Percentiles rank a stretch among this genome's conserved stretches.
Conservation (phyloP, 169 alveolate species). For the Cryptosporidium felis region DNA sequence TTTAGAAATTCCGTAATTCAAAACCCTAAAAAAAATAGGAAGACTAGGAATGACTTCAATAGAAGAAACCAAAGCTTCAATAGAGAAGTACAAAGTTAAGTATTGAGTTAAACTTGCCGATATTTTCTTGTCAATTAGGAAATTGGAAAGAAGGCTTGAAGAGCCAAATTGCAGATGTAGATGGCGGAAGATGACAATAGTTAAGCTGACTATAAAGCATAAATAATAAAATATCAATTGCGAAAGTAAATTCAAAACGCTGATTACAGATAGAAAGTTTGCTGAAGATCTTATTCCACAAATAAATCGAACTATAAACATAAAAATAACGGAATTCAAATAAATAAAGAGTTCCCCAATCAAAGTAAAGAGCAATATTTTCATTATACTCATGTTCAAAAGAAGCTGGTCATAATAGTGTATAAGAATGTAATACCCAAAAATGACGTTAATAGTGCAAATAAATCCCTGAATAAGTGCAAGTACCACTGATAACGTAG, state of each 20-base stretch:
- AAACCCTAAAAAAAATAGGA: conserved; percentile 6
- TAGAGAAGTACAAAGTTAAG: not conserved
- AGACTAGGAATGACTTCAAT: conserved; percentile 14
- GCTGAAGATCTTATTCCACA: conserved; percentile 49
- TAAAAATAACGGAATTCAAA: not conserved
- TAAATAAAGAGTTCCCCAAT: conserved; percentile 29
- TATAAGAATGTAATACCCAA: conserved; percentile 29
- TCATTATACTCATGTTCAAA: not conserved
- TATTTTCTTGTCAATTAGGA: not conserved
- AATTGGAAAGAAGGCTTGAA: not conserved
- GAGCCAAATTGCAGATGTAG: too few relatives aligned
- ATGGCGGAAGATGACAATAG: too few relatives aligned
- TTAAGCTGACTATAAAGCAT: conserved; percentile 12
- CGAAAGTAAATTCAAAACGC: not conserved
- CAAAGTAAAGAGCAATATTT: not conserved
- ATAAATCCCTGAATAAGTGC: not conserved
- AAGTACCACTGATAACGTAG: not conserved
- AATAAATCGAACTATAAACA: conserved; percentile 9
- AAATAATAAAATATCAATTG: conserved; percentile 20
- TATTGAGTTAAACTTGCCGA: not conserved
- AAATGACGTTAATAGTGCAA: conserved; percentile 15
- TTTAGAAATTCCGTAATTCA: conserved; percentile 10
- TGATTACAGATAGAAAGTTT: conserved; percentile 8
- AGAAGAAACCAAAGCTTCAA: conserved; percentile 27
- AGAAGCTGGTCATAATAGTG: not conserved